These are phyloP conservation scores for Obelidium mucronatum DNA, from an alignment of 192 early-diverging fungal species.

Conservation along the genomic window DNA sequence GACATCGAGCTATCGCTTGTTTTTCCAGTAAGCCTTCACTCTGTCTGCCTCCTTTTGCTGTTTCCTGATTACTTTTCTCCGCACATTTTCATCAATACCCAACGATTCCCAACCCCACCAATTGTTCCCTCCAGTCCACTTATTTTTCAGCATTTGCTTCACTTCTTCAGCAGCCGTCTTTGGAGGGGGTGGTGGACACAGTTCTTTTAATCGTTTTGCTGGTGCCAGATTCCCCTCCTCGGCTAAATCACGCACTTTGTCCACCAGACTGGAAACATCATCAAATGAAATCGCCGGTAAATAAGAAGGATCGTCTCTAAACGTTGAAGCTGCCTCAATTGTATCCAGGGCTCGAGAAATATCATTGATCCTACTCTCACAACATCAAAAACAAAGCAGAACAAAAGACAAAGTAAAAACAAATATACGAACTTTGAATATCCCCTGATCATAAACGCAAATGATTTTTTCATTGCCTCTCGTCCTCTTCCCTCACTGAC, in stretches of 20 bases:
- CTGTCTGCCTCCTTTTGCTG: constrained; percentile 27
- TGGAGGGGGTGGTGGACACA: constrained; percentile 49
- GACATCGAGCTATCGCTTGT: too few species aligned
- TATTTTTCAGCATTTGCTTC: constrained; percentile 32
- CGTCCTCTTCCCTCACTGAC: constrained; percentile 16
- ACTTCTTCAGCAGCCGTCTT: constrained; percentile 36
- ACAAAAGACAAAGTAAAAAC: not conserved
- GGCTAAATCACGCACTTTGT: constrained; percentile 35
- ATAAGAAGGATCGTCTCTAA: constrained; percentile 47
- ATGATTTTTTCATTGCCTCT: not conserved
- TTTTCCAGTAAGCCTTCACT: constrained; percentile 14
- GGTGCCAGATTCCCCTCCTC: constrained; percentile 45
- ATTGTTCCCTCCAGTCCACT: constrained; percentile 31
- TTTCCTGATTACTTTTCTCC: constrained; percentile 15
- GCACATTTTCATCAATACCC: constrained; percentile 42
- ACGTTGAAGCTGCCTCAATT: constrained; percentile 40
- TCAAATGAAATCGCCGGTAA: constrained; percentile 43
- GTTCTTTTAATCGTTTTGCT: constrained; percentile 39
- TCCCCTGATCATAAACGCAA: constrained; percentile 9
- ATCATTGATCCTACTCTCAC: constrained; percentile 32
- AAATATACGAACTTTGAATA: constrained; percentile 20
- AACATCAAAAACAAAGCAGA: not conserved
- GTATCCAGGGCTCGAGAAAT: constrained; percentile 40
- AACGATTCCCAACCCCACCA: constrained; percentile 59
- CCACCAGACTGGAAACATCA: constrained; percentile 45